Evolutionary conservation across 2,329 filamentous ascomycete genomes (phyloP).

Genomic region (Conoideocrella luteorostrata): DNA sequence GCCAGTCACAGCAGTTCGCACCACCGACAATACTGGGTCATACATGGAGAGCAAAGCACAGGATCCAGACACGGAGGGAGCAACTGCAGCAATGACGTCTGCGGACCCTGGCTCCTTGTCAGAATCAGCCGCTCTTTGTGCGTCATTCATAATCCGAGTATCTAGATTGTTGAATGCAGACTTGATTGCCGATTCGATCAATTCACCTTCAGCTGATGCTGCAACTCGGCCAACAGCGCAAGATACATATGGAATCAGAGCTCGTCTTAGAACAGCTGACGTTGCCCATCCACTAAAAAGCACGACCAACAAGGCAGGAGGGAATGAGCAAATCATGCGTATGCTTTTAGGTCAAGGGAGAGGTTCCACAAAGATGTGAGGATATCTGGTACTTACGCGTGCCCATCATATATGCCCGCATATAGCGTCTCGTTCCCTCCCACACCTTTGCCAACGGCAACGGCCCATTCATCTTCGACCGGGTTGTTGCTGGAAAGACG

Average conservation of each 20-base stretch:
- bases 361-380: background rate
- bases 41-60: conserved; percentile 59
- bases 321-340: background rate
- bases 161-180: conserved; percentile 51
- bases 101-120: conserved; percentile 21
- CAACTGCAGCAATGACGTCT: conserved; percentile 24
- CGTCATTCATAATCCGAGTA: conserved; percentile 43
- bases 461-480: conserved; percentile 27
- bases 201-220: conserved; percentile 31
- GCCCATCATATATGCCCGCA: conserved; percentile 42
- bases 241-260: conserved; percentile 37
- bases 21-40: conserved; percentile 43
- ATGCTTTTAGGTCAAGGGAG: background rate
- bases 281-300: conserved; percentile 36
- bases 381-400: conserved; percentile 30
- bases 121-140: conserved; percentile 23
- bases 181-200: conserved; percentile 49
- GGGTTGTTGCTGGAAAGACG: no score
- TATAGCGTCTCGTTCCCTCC: conserved; percentile 22
- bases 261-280: conserved; percentile 30
- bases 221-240: conserved; percentile 25
- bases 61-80: conserved; percentile 42
- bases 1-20: conserved; percentile 60
- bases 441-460: conserved; percentile 24
- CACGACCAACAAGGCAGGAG: background rate